Conservation (phyloP, 345 rosid genomes). For the Hypericum androsaemum region DNA sequence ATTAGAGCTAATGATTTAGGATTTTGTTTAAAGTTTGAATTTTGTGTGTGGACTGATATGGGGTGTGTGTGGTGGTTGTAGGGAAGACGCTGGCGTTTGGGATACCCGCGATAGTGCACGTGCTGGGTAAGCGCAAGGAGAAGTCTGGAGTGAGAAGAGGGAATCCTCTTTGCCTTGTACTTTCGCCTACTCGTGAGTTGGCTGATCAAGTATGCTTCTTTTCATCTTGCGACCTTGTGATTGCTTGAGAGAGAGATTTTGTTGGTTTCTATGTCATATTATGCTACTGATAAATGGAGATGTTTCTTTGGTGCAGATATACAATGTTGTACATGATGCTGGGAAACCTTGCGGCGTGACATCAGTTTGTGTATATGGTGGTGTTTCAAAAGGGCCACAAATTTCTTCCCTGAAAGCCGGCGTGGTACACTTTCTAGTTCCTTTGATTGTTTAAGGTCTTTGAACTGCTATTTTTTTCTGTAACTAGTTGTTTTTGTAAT, state of each 20-base stretch:
- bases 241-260: not conserved
- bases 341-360: slow-evolving; percentile 61
- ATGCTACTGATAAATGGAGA: not conserved
- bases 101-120: slow-evolving; percentile 79
- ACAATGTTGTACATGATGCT: slow-evolving; percentile 64
- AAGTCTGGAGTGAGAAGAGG: slow-evolving; percentile 29
- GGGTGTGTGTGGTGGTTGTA: slow-evolving; percentile 7
- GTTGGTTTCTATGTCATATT: not conserved
- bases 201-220: slow-evolving; percentile 67
- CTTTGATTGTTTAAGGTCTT: not conserved
- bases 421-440: slow-evolving; percentile 42
- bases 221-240: not conserved
- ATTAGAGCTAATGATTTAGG: not conserved
- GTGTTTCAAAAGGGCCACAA: slow-evolving; percentile 81
- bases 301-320: slow-evolving; percentile 39
- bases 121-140: slow-evolving; percentile 57
- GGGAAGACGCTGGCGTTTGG: slow-evolving; percentile 95
- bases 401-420: slow-evolving; percentile 61
- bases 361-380: slow-evolving; percentile 84
- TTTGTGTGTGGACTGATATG: slow-evolving; percentile 3
- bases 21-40: not conserved
- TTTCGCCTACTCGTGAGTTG: slow-evolving; percentile 89
- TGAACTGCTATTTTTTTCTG: too few species aligned
- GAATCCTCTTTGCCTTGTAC: slow-evolving; percentile 81
- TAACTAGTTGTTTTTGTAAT: too few species aligned